phyloP scores from a whole-genome alignment of 2,329 filamentous ascomycete genomes.

The Pestalotiopsis sp. region DNA sequence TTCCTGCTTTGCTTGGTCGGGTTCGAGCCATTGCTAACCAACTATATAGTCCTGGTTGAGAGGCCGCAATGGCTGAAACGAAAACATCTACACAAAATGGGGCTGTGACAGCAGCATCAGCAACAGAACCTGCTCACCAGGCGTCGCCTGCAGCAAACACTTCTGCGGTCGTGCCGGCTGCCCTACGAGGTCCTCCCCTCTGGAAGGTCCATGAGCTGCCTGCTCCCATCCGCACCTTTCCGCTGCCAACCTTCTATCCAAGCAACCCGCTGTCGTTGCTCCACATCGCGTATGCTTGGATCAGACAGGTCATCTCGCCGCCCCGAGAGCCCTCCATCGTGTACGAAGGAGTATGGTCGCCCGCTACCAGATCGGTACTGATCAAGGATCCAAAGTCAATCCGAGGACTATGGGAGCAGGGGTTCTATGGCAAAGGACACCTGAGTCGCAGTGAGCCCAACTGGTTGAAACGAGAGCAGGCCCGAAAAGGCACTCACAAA shows the following conservation, averaged over 20 bases:
- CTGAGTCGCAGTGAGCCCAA: conserved; percentile 93
- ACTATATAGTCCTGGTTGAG: conserved; percentile 49
- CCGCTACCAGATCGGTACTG: conserved; percentile 80
- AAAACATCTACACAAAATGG: conserved; percentile 16
- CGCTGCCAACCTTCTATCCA: conserved; percentile 85
- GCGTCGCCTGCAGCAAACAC: background rate
- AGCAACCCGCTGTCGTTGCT: conserved; percentile 90
- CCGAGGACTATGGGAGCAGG: conserved; percentile 88
- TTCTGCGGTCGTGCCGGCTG: background rate
- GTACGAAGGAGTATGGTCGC: conserved; percentile 79
- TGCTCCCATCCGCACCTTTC: conserved; percentile 78
- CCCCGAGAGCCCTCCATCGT: conserved; percentile 64
- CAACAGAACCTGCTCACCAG: background rate
- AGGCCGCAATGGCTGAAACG: conserved; percentile 33
- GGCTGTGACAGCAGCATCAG: background rate
- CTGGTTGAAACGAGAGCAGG: conserved; percentile 85
- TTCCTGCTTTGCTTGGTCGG: background rate
- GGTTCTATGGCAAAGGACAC: conserved; percentile 94
- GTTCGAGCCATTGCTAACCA: conserved; percentile 15
- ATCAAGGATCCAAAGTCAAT: conserved; percentile 77
- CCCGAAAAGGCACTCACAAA: conserved; percentile 65
- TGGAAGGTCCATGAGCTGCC: conserved; percentile 82
- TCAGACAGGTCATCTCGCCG: conserved; percentile 71
- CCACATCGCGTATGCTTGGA: conserved; percentile 76
- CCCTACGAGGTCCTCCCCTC: conserved; percentile 45